Conservation (phyloP, 495 filamentous ascomycete genomes). For the Terfezia boudieri region DNA sequence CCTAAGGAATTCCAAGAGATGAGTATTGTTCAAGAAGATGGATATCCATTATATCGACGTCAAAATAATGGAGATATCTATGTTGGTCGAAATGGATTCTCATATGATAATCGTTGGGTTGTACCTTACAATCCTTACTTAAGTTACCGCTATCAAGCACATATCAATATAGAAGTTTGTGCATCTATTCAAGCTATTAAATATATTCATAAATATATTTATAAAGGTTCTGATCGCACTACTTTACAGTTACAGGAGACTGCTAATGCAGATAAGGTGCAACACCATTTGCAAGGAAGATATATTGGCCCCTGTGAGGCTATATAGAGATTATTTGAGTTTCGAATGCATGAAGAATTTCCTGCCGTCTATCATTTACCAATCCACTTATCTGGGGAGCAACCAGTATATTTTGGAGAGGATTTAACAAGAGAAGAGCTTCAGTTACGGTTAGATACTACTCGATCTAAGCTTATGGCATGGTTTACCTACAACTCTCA, state of each 20-base stretch:
- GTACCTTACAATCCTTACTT: slow-evolving; percentile 8
- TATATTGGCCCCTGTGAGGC: slow-evolving; percentile 5
- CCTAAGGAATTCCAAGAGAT: background rate
- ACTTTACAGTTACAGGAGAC: background rate
- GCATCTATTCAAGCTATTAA: no score
- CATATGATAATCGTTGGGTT: background rate
- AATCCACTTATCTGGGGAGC: background rate
- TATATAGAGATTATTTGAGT: slow-evolving; percentile 7
- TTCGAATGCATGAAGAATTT: slow-evolving; percentile 3
- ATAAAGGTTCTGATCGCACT: slow-evolving; percentile 6
- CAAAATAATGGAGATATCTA: background rate
- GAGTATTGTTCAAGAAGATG: background rate
- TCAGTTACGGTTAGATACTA: background rate
- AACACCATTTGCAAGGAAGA: background rate
- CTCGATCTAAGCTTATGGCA: slow-evolving; percentile 2
- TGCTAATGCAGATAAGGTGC: slow-evolving; percentile 4
- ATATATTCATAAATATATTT: slow-evolving; percentile 10
- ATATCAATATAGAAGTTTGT: no score
- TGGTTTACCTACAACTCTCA: slow-evolving; percentile 6
- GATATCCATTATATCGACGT: background rate
- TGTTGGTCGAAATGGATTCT: background rate
- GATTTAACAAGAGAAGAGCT: background rate
- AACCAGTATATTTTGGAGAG: slow-evolving; percentile 5
- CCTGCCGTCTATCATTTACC: slow-evolving; percentile 2
- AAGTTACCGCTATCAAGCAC: background rate